phyloP scores from a whole-genome alignment of 179 eudicot genomes.

The Gypsophila paniculata region DNA sequence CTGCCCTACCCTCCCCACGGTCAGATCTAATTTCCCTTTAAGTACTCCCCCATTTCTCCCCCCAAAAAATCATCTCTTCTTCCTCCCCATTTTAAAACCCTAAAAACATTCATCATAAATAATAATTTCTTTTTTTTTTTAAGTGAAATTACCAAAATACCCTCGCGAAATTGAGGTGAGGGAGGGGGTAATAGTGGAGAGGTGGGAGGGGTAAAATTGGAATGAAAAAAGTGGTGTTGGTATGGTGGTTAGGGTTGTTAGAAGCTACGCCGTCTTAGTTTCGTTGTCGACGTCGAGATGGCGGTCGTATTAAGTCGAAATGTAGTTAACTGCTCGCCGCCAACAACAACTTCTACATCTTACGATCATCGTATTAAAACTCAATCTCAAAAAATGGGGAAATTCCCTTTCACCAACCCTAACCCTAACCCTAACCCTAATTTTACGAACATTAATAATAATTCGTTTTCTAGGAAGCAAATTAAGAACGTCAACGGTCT shows the following conservation, averaged over 20 bases:
- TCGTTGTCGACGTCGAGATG: neutral
- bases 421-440: constrained; percentile 32
- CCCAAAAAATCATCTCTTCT: constrained; percentile 1
- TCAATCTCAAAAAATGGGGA: constrained; percentile 41
- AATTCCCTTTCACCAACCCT: constrained; percentile 52
- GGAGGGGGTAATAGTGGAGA: neutral
- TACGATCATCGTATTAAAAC: neutral
- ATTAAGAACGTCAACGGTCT: too few relatives aligned
- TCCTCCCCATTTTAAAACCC: constrained; percentile 13
- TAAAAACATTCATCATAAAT: neutral
- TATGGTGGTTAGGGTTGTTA: neutral
- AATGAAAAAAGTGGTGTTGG: neutral
- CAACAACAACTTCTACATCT: neutral
- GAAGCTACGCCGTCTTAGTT: neutral
- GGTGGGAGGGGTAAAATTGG: constrained; percentile 4
- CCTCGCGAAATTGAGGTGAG: neutral
- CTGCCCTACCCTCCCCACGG: neutral
- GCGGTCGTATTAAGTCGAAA: neutral
- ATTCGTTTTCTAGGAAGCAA: constrained; percentile 29
- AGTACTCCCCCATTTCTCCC: neutral
- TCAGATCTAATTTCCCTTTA: constrained; percentile 12
- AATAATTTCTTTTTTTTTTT: neutral
- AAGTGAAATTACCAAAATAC: neutral
- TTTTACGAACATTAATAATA: constrained; percentile 1
- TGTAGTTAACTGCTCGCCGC: neutral